Base-by-base conservation (phyloP, 768 basidiomycete species). In the Boletales sp. region DNA sequence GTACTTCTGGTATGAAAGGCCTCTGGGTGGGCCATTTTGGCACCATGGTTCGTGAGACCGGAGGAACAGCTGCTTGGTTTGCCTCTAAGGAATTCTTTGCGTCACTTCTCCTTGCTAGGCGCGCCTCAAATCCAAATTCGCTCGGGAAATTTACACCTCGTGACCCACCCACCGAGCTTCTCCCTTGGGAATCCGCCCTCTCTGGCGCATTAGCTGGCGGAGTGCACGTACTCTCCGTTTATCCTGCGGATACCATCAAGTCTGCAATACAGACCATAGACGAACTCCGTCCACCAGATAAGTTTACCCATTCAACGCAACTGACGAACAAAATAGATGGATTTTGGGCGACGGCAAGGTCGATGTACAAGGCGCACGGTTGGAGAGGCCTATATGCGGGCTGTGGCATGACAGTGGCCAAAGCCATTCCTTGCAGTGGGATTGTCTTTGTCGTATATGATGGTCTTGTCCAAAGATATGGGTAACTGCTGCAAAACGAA, bases 381-480 rank as follows among this genome's bases (percentile, higher is more conserved):
- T 59, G 94, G 14, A 72, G 71, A 50, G 93, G 91, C 0, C 64
- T 94, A 48, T 95, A 94, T 69, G 86, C 87, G 3, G 93, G 93
- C 2, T 91, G 87, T 67, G 93, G 93, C 0, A 80, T 97, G 59
- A 94, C 92, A 0, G 83, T 92, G 29, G 83, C 84, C 27, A 74
- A 89, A 59, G 81, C 85, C 14, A 83, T 89, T 44, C 92, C 91
- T 8, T 90, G 89, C 63, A 90, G 87, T 57, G 93, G 88, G 1
- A 77, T 94, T 48, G 94, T 94, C 52, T 95, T 97, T 62, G 72
- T 90, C 60, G 86, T 95, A 59, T 95, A 93, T 60, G 87, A 94
- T 63, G 83, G 81, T 24, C 71, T 94, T 54, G 74, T 66, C 50
- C 69, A 67, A 51, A 59, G 69, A 44, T 81, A 78, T 66, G 74